Conservation (phyloP, 148 eudicot species). For the Dysphania ambrosioides region DNA sequence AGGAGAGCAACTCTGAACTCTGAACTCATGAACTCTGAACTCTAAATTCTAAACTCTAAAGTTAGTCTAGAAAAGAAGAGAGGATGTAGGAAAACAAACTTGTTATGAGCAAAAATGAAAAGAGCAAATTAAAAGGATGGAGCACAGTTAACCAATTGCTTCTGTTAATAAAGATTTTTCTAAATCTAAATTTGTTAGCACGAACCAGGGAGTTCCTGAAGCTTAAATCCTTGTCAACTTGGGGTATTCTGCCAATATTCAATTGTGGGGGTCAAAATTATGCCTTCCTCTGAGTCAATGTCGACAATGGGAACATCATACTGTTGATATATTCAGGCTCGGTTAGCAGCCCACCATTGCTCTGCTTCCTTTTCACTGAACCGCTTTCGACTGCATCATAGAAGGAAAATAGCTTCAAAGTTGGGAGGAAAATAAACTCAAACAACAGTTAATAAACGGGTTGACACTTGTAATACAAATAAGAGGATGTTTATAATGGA, state of each 20-base stretch:
- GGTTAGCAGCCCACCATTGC: conserved; percentile 44
- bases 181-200: conserved; percentile 22
- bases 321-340: conserved; percentile 38
- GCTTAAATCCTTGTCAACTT: conserved; percentile 8
- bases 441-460: not conserved
- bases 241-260: not conserved
- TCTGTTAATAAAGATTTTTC: conserved; percentile 14
- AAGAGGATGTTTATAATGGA: not conserved
- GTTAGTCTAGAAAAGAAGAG: not conserved
- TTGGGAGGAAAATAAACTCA: conserved; percentile 1
- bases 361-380: conserved; percentile 49
- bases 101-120: conserved; percentile 20
- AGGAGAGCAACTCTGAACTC: conserved; percentile 10
- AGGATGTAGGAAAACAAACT: not conserved
- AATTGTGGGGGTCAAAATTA: conserved; percentile 19
- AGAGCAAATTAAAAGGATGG: conserved; percentile 11
- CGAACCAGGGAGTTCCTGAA: conserved; percentile 8
- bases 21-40: no score
- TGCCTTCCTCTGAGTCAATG: conserved; percentile 29
- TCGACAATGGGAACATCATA: conserved; percentile 38
- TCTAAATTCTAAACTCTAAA: no score
- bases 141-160: conserved; percentile 22
- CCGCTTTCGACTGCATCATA: conserved; percentile 39
- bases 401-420: conserved; percentile 12
- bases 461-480: not conserved